A percentile compares a stretch with the other conserved stretches of the same genome.
Evolutionary conservation across 148 eudicot genomes (phyloP).

Genomic region (Nepenthes gracilis): DNA sequence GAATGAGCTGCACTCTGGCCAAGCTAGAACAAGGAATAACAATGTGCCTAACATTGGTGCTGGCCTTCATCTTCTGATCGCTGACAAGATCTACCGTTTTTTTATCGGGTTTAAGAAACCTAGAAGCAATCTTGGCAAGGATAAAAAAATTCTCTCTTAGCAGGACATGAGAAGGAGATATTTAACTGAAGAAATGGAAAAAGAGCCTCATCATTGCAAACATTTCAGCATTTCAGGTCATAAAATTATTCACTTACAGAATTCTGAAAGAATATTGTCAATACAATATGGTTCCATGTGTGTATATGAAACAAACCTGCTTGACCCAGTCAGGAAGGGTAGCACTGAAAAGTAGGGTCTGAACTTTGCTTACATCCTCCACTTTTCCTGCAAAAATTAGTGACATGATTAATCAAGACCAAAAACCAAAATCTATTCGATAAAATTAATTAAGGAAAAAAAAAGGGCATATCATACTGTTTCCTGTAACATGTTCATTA

Average conservation of each 20-base stretch:
- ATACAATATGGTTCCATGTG: background rate
- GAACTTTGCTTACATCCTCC: conserved; percentile 76
- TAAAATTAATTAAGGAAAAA: too few relatives aligned
- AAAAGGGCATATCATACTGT: too few relatives aligned
- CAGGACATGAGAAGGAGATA: background rate
- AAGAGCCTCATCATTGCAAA: background rate
- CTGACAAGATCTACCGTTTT: conserved; percentile 91
- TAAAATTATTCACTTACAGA: background rate
- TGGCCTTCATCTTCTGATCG: conserved; percentile 94
- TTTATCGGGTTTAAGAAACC: conserved; percentile 66
- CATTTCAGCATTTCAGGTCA: background rate
- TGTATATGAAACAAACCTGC: conserved; percentile 27
- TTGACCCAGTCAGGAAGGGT: conserved; percentile 87
- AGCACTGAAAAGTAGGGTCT: conserved; percentile 92
- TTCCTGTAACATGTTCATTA: too few relatives aligned
- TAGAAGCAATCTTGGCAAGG: conserved; percentile 41
- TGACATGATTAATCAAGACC: background rate
- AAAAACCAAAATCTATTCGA: background rate
- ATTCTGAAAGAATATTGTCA: background rate
- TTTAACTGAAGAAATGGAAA: background rate
- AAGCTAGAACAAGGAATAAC: conserved; percentile 73
- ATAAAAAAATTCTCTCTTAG: conserved; percentile 5
- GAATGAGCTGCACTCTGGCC: conserved; percentile 79
- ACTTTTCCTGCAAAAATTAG: conserved; percentile 53
- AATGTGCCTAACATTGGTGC: conserved; percentile 78